Conservation (phyloP, 805 yeast genomes). For the Spathaspora sp. region DNA sequence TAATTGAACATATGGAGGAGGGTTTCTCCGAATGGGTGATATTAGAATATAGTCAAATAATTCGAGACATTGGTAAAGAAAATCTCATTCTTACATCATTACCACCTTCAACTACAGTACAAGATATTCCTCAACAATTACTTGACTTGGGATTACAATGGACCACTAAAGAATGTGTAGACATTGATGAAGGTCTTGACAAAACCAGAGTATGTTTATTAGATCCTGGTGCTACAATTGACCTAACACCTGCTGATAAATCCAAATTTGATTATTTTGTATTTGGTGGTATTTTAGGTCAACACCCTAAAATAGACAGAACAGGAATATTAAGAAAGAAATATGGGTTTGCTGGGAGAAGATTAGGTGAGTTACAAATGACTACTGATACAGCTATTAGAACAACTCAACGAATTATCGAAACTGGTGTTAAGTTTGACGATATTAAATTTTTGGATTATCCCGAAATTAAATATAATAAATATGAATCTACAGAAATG, state of each 20-base stretch:
- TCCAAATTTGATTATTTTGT: slow-evolving; percentile 77
- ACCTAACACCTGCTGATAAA: slow-evolving; percentile 68
- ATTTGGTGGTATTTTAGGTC: slow-evolving; percentile 95
- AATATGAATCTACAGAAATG: slow-evolving; percentile 94
- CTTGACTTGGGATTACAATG: slow-evolving; percentile 66
- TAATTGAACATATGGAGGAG: slow-evolving; percentile 96
- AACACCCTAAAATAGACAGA: slow-evolving; percentile 90
- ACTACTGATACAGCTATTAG: slow-evolving; percentile 97
- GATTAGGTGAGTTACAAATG: slow-evolving; percentile 89
- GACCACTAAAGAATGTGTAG: slow-evolving; percentile 71
- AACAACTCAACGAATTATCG: slow-evolving; percentile 79
- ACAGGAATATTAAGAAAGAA: slow-evolving; percentile 81
- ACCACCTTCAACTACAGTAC: slow-evolving; percentile 56
- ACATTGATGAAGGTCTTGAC: slow-evolving; percentile 45
- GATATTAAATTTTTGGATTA: slow-evolving; percentile 83
- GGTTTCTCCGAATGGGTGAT: slow-evolving; percentile 97
- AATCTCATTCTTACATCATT: slow-evolving; percentile 76
- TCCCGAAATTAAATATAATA: slow-evolving; percentile 87
- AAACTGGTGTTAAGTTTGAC: slow-evolving; percentile 54
- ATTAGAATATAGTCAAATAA: slow-evolving; percentile 79
- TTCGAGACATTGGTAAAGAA: slow-evolving; percentile 75
- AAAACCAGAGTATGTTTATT: slow-evolving; percentile 67
- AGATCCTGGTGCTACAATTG: slow-evolving; percentile 82
- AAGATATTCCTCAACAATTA: slow-evolving; percentile 62
- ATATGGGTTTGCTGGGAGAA: slow-evolving; percentile 82